Evolutionary conservation across 2,329 filamentous ascomycete genomes (phyloP).

Genomic region (Cordyceps cateniannulata): DNA sequence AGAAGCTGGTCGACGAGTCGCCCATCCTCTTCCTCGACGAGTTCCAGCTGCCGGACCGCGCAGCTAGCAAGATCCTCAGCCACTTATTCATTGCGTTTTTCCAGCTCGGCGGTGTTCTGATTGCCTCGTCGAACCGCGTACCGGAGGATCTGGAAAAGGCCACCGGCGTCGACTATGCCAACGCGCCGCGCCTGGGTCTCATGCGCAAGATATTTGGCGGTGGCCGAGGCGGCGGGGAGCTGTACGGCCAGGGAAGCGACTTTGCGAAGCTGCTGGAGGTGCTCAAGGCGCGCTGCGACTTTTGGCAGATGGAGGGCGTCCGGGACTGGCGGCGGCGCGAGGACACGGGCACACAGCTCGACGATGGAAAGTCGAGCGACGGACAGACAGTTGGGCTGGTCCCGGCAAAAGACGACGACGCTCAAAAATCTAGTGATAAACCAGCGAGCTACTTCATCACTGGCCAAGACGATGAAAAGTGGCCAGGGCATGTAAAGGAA

Average conservation of each 20-base stretch:
- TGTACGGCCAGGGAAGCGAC: conserved; percentile 59
- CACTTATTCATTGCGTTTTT: conserved; percentile 76
- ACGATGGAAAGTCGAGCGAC: not conserved
- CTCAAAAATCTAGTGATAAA: conserved; percentile 17
- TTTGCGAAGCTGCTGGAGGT: conserved; percentile 73
- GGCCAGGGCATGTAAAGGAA: conserved; percentile 19
- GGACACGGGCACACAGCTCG: conserved; percentile 16
- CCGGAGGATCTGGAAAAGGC: conserved; percentile 75
- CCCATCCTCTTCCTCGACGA: conserved; percentile 78
- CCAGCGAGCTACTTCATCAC: conserved; percentile 26
- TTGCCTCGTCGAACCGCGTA: conserved; percentile 78
- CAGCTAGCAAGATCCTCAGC: conserved; percentile 70
- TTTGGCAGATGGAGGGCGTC: conserved; percentile 76
- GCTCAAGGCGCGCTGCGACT: conserved; percentile 69
- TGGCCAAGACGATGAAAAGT: conserved; percentile 23
- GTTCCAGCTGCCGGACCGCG: conserved; percentile 75
- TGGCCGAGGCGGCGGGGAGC: conserved; percentile 34
- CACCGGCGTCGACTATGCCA: conserved; percentile 60
- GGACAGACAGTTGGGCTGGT: not conserved
- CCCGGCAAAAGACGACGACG: conserved; percentile 7
- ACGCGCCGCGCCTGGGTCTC: conserved; percentile 47
- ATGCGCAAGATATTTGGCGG: conserved; percentile 42
- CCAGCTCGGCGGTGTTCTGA: conserved; percentile 71
- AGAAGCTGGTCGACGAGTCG: conserved; percentile 66
- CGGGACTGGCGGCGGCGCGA: conserved; percentile 64